phyloP scores from a whole-genome alignment of 2,329 filamentous ascomycete genomes.

The Alternaria sp. region DNA sequence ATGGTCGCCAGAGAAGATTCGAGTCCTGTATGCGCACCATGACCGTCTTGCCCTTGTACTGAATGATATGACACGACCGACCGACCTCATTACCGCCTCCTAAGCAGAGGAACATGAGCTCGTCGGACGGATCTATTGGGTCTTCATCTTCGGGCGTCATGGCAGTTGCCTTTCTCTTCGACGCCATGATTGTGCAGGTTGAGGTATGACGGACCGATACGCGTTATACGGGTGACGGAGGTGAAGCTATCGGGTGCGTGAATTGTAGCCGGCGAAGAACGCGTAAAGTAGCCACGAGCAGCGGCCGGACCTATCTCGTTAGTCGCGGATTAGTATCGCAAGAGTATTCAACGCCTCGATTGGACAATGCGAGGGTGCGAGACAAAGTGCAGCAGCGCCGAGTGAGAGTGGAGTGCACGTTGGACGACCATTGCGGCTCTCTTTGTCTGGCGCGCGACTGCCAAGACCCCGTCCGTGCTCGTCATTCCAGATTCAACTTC shows the following conservation, averaged over 20 bases:
- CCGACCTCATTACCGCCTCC: slow-evolving; percentile 98
- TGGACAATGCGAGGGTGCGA: neutral
- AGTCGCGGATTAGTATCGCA: slow-evolving; percentile 11
- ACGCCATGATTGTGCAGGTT: slow-evolving; percentile 71
- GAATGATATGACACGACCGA: slow-evolving; percentile 94
- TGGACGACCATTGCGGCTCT: slow-evolving; percentile 16
- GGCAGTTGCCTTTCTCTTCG: slow-evolving; percentile 86
- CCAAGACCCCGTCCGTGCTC: slow-evolving; percentile 37
- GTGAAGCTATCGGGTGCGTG: slow-evolving; percentile 6
- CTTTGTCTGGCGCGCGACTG: slow-evolving; percentile 40
- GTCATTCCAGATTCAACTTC: slow-evolving; percentile 26
- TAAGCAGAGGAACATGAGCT: slow-evolving; percentile 91
- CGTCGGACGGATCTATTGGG: slow-evolving; percentile 89
- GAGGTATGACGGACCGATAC: neutral
- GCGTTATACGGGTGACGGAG: neutral
- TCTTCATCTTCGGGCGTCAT: slow-evolving; percentile 82
- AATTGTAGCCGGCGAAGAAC: neutral
- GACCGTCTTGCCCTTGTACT: slow-evolving; percentile 99
- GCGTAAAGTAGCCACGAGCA: slow-evolving; percentile 6
- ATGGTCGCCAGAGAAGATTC: neutral
- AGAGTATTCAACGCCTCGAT: neutral
- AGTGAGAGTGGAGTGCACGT: slow-evolving; percentile 1
- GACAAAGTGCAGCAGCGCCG: neutral
- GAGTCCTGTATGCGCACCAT: slow-evolving; percentile 71
- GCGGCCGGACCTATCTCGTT: slow-evolving; percentile 8